Evolutionary conservation across 129 eudicot species (phyloP), one percentile per base, ranked within the genome.

Genomic region (Artemisia argyi): DNA sequence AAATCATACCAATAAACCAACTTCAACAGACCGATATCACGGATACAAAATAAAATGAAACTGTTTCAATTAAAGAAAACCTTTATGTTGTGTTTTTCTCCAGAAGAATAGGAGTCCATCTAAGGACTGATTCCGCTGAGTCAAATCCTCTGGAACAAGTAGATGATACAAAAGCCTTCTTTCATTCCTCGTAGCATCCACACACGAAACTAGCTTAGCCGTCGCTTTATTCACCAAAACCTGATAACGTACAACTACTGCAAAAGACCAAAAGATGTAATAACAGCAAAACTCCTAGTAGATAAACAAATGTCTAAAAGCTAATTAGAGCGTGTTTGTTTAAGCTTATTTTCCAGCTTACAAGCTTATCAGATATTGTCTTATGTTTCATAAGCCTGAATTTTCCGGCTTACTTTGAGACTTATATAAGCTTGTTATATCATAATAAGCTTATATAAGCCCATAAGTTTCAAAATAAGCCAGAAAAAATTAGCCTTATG

Each of bases 41-140:
- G 12, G 9, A 28, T 7, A 46, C 7, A 48, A 46, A 60, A 55
- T 46, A 2, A 9, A n/a, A 50, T 50, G 4, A 50, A n/a, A 58
- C 48, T 22, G 32, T 0, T 19, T 28, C 18, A 1, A 26, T 24
- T 61, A 66, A 54, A 44, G n/a, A 1, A 16, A 48, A 95, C 99
- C 96, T 94, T 94, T 65, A 85, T 65, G 70, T 86, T 73, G 14
- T 77, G 56, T 11, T 88, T 96, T 48, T 88, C 99, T 47, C 87
- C 93, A 60, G 91, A 87, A 68, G 96, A 94, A 75, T 84, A 84
- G 59, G 83, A 73, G 75, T 94, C 99, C 99, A 92, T 92, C 83
- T 74, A 68, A 28, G 53, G 26, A 70, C 48, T 10, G 78, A 57
- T 15, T 57, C 58, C 69, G 78, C 89, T 75, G 86, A 88, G 83